Evolutionary conservation across 345 rosid genomes (phyloP).

Genomic region (Boechera divaricarpa): DNA sequence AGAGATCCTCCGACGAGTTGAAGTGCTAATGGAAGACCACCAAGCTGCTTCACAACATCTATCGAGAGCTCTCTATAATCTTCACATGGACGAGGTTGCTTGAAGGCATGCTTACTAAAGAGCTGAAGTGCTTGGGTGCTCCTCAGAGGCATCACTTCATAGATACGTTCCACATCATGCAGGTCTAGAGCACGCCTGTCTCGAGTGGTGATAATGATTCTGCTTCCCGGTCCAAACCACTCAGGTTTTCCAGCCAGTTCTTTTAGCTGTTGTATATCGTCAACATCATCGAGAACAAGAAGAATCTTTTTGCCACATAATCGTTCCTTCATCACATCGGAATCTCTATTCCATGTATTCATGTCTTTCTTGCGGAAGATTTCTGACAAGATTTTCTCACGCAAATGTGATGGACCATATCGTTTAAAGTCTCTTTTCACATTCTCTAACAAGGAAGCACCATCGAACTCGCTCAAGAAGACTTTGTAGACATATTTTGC

Average conservation of each 20-base stretch:
- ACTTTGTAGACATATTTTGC: slow-evolving; percentile 48
- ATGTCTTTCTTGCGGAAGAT: slow-evolving; percentile 27
- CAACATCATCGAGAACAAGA: slow-evolving; percentile 44
- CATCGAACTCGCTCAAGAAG: slow-evolving; percentile 45
- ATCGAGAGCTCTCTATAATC: slow-evolving; percentile 33
- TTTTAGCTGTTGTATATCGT: slow-evolving; percentile 36
- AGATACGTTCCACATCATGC: slow-evolving; percentile 33
- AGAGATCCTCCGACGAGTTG: slow-evolving; percentile 48
- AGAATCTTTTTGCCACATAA: slow-evolving; percentile 37
- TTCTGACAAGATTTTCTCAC: slow-evolving; percentile 33
- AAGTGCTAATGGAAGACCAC: slow-evolving; percentile 52
- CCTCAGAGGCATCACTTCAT: slow-evolving; percentile 41
- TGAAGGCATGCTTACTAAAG: slow-evolving; percentile 44
- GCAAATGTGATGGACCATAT: slow-evolving; percentile 15
- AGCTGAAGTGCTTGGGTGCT: slow-evolving; percentile 46
- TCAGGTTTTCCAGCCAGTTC: slow-evolving; percentile 35
- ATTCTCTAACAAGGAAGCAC: slow-evolving; percentile 48
- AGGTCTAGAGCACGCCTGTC: slow-evolving; percentile 42
- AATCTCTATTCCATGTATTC: slow-evolving; percentile 15
- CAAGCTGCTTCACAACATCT: slow-evolving; percentile 37
- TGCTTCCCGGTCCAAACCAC: slow-evolving; percentile 48
- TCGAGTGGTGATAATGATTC: slow-evolving; percentile 44
- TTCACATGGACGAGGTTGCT: slow-evolving; percentile 34
- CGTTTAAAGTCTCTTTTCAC: slow-evolving; percentile 47
- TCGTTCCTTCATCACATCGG: slow-evolving; percentile 35